Evolutionary conservation across 129 eudicot species (phyloP).

Genomic region (Lactuca sativa): DNA sequence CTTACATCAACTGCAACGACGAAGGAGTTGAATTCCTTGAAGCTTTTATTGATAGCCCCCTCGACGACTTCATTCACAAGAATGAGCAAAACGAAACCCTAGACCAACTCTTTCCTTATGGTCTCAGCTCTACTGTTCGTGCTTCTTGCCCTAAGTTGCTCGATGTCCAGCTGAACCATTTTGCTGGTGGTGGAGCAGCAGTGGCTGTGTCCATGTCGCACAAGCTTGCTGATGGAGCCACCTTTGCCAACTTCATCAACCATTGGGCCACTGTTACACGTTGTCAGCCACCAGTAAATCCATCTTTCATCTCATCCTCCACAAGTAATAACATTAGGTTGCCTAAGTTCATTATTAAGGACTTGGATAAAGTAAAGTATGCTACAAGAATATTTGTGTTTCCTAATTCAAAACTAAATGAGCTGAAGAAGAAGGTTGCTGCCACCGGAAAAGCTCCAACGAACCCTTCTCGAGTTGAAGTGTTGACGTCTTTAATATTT

Average conservation of each 20-base stretch:
- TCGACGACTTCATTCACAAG: no score
- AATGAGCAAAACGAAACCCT: no score
- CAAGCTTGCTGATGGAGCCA: no score
- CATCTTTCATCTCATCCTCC: conserved; percentile 2
- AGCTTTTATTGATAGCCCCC: not conserved
- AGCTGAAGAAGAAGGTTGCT: conserved; percentile 17
- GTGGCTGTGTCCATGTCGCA: no score
- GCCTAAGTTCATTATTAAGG: not conserved
- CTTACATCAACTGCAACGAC: not conserved
- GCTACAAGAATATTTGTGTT: conserved; percentile 20
- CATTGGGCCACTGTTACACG: no score
- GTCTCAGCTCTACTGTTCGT: not conserved
- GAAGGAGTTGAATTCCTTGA: not conserved
- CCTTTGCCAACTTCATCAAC: no score
- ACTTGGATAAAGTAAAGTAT: not conserved
- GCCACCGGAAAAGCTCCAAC: not conserved
- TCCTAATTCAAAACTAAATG: conserved; percentile 20
- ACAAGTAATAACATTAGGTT: not conserved
- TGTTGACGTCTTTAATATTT: conserved; percentile 16
- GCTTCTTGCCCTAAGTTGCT: not conserved
- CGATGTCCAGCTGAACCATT: not conserved
- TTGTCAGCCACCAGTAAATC: not conserved
- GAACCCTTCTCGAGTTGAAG: conserved; percentile 25
- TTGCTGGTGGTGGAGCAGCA: no score
- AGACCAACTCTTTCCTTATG: not conserved